These are phyloP conservation scores for Pseudognaphalium luteoalbum DNA, from an alignment of 129 eudicot genomes.

Conservation along the genomic window DNA sequence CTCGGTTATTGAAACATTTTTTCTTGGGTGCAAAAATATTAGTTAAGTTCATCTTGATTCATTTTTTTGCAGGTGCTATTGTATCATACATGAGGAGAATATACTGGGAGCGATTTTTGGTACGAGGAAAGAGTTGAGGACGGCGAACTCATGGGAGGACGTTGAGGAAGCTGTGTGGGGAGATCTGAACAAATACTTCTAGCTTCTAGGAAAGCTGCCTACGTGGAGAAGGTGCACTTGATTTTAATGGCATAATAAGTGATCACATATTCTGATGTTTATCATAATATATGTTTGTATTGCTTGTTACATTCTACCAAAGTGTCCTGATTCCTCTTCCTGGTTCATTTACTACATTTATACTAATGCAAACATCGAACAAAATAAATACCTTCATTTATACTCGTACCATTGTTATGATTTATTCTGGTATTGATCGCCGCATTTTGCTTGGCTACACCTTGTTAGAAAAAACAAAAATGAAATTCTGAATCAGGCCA, in stretches of 20 bases:
- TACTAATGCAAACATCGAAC: background rate
- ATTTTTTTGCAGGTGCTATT: slow-evolving; percentile 64
- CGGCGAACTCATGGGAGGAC: slow-evolving; percentile 79
- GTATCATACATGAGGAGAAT: slow-evolving; percentile 88
- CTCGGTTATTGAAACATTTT: background rate
- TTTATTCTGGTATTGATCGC: no score
- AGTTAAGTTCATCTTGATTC: background rate
- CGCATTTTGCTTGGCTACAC: background rate
- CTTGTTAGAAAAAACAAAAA: background rate
- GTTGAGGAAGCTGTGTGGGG: slow-evolving; percentile 95
- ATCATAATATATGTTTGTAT: background rate
- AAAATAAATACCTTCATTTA: no score
- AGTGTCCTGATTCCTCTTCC: background rate
- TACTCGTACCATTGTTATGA: background rate
- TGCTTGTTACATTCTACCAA: background rate
- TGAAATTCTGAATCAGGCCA: background rate
- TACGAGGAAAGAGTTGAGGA: slow-evolving; percentile 63
- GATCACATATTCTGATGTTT: background rate
- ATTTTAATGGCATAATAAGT: slow-evolving; percentile 18
- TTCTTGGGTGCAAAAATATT: background rate
- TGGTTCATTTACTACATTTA: background rate
- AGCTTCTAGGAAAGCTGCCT: background rate
- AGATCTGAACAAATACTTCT: slow-evolving; percentile 54
- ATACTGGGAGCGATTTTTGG: slow-evolving; percentile 85
- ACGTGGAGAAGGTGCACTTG: background rate